A percentile compares a stretch with the other conserved stretches of the same genome.
These are phyloP conservation scores for Phaffia tasmanica DNA, from an alignment of 768 basidiomycete species.

Conservation along the genomic window DNA sequence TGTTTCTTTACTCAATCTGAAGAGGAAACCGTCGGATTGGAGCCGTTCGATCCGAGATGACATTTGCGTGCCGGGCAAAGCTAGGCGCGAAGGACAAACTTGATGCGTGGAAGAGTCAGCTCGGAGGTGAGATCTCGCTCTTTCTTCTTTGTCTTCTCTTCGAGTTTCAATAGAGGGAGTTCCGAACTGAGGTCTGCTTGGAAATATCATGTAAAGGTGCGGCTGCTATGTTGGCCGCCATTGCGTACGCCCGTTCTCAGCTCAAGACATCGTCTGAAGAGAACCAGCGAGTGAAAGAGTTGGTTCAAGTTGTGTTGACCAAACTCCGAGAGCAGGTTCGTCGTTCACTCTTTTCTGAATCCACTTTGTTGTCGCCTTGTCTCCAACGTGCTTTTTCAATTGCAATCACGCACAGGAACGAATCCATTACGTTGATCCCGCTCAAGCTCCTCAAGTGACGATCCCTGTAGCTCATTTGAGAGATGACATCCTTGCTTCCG, in stretches of 20 bases:
- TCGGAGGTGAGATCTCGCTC: slow-evolving; percentile 47
- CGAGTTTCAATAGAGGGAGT: slow-evolving; percentile 11
- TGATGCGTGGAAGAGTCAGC: slow-evolving; percentile 54
- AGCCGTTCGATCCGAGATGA: slow-evolving; percentile 57
- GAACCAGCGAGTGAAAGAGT: slow-evolving; percentile 53
- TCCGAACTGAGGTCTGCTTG: too few species aligned
- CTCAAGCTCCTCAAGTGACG: slow-evolving; percentile 60
- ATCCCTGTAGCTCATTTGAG: slow-evolving; percentile 77
- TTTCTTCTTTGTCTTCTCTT: background rate
- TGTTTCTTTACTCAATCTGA: background rate
- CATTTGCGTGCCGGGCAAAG: slow-evolving; percentile 53
- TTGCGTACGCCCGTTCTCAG: slow-evolving; percentile 40
- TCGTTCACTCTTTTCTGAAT: background rate
- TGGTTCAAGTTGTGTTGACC: slow-evolving; percentile 70
- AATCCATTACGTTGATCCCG: slow-evolving; percentile 69
- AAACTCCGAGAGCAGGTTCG: slow-evolving; percentile 47
- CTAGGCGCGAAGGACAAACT: slow-evolving; percentile 58
- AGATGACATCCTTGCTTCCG: slow-evolving; percentile 69
- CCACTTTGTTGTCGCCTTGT: background rate
- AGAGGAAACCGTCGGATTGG: slow-evolving; percentile 68
- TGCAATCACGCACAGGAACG: slow-evolving; percentile 49
- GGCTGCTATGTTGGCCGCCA: slow-evolving; percentile 34
- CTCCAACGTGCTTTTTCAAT: background rate
- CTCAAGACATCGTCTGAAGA: slow-evolving; percentile 50
- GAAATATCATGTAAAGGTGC: slow-evolving; percentile 26